Conservation (phyloP, 2,329 filamentous ascomycete species). For the Akanthomyces muscarius region DNA sequence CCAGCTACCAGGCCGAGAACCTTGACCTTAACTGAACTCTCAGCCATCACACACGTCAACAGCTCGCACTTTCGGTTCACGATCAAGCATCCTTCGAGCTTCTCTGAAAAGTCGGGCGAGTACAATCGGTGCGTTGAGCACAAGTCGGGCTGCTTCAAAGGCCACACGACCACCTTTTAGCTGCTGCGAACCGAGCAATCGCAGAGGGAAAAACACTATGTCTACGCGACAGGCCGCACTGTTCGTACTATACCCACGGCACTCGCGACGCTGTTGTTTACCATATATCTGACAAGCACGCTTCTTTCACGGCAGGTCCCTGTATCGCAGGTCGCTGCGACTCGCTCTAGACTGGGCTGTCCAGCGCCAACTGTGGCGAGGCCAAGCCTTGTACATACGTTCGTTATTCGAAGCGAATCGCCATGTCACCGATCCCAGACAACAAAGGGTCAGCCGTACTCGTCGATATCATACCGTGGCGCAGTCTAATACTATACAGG, state of each 20-base stretch:
- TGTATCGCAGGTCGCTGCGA: conserved; percentile 92
- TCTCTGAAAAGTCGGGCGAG: neutral
- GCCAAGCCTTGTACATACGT: conserved; percentile 93
- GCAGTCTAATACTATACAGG: conserved; percentile 45
- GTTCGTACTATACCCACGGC: conserved; percentile 34
- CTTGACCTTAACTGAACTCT: neutral
- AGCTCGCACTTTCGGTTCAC: neutral
- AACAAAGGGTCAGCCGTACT: conserved; percentile 65
- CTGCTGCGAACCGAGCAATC: neutral
- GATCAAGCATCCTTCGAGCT: neutral
- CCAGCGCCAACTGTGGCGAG: conserved; percentile 87
- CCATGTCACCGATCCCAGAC: conserved; percentile 75
- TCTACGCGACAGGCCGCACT: conserved; percentile 47
- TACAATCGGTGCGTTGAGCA: too few relatives aligned
- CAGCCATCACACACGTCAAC: neutral
- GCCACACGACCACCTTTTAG: neutral
- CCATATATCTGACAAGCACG: neutral
- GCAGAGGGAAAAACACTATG: conserved; percentile 27
- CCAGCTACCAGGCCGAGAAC: neutral
- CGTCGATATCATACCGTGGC: neutral
- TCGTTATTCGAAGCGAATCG: conserved; percentile 93
- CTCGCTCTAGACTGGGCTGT: conserved; percentile 94
- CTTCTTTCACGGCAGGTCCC: conserved; percentile 47
- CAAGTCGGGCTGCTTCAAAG: neutral
- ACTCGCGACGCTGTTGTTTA: conserved; percentile 7